Conservation (phyloP, 768 basidiomycete genomes). For the Pleurotus djamor region DNA sequence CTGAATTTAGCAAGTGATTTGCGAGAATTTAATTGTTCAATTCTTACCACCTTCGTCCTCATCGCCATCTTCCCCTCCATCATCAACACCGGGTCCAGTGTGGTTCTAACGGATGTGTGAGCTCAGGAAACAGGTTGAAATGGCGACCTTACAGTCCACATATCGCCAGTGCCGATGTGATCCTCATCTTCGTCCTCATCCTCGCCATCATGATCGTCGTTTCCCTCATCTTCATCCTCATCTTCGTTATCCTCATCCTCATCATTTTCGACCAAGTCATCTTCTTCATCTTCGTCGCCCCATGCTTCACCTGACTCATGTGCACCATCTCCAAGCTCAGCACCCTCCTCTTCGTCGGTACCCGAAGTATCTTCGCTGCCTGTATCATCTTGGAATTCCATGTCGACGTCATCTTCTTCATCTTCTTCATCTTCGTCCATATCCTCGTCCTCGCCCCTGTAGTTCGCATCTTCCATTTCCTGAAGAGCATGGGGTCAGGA, state of each 20-base stretch:
- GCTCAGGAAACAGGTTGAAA: background rate
- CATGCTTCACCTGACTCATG: conserved; percentile 62
- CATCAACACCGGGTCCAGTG: conserved; percentile 41
- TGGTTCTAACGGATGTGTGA: conserved; percentile 46
- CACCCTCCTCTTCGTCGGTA: conserved; percentile 68
- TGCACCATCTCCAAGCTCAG: conserved; percentile 56
- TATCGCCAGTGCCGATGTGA: conserved; percentile 51
- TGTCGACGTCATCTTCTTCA: conserved; percentile 81
- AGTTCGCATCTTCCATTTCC: conserved; percentile 86
- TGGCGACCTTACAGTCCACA: conserved; percentile 24
- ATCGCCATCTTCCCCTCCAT: conserved; percentile 58
- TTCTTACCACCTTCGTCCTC: conserved; percentile 56
- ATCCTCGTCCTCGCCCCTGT: conserved; percentile 58
- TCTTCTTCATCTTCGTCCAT: conserved; percentile 84
- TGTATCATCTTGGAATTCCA: conserved; percentile 84
- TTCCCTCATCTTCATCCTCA: conserved; percentile 33
- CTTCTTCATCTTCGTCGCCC: conserved; percentile 69
- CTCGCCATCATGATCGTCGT: conserved; percentile 51
- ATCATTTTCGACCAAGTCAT: conserved; percentile 53
- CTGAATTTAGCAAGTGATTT: conserved; percentile 1
- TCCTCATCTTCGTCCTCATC: conserved; percentile 46
- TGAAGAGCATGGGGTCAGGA: conserved; percentile 22
- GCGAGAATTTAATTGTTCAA: conserved; percentile 15
- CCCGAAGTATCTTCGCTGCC: conserved; percentile 81
- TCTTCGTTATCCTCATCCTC: conserved; percentile 50